A percentile compares a stretch with the other conserved stretches of the same genome.
Evolutionary conservation across 148 eudicot species (phyloP).

Genomic region (Chenopodium quinoa): DNA sequence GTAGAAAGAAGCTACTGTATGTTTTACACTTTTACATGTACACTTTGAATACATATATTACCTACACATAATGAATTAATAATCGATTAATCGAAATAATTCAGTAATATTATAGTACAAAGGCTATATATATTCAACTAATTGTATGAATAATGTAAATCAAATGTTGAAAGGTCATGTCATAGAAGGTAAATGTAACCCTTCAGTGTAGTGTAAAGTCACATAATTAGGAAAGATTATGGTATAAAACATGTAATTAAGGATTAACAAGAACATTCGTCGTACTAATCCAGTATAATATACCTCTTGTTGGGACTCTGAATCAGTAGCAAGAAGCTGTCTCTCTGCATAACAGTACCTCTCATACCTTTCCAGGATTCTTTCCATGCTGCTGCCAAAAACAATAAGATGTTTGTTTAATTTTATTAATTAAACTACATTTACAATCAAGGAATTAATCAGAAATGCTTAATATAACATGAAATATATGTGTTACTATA

Average conservation of each 20-base stretch:
- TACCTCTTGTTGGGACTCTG: constrained; percentile 46
- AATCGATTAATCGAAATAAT: too few species aligned
- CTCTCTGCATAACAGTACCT: constrained; percentile 58
- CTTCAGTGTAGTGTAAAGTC: background rate
- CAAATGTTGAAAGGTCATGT: background rate
- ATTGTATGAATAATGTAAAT: background rate
- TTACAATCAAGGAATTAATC: background rate
- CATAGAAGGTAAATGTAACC: background rate
- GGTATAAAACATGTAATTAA: background rate
- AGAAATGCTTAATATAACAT: background rate
- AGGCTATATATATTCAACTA: background rate
- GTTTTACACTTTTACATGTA: background rate
- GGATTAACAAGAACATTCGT: background rate
- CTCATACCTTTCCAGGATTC: constrained; percentile 78
- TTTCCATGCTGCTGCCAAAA: constrained; percentile 55
- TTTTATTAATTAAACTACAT: background rate
- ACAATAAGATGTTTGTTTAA: background rate
- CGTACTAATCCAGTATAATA: constrained; percentile 9
- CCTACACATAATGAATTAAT: background rate
- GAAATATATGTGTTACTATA: background rate
- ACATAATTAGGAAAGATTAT: background rate
- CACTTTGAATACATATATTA: too few species aligned
- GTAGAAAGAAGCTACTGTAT: background rate
- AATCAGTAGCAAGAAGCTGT: constrained; percentile 32
- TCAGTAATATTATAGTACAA: background rate